Base-by-base conservation (phyloP, 2,329 filamentous ascomycete genomes). In the Aureobasidium melanogenum region DNA sequence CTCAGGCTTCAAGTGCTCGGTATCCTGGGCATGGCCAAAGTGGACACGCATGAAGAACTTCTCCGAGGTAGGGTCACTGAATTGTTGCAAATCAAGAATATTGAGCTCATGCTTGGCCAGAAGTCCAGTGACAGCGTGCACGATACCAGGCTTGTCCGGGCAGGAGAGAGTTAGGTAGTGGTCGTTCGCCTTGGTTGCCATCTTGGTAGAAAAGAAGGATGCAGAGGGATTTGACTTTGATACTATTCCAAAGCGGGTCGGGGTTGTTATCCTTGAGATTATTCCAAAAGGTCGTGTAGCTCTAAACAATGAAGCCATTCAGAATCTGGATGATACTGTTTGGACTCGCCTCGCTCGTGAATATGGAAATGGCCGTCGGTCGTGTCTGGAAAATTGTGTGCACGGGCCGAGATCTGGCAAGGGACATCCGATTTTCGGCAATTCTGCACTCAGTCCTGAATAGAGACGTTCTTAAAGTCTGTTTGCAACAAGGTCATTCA, bases 1-100 rank as follows among this genome's bases (percentile, higher is more conserved):
- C 7, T 83, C 80, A 61, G 71, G 73, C 8, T 70, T 73, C 51
- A 91, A 77, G 65, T 82, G 75, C 22, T 71, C 72, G 7, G 78
- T 75, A 39, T 79, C 73, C 6, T 73, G 66, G 4, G 79, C 79
- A 63, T 87, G 83, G 10, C 84, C 87, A 69, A 93, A 93, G 74
- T 92, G 89, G 67, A 93, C 88, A 71, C 89, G 84, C 89, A 94
- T 93, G 78, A 94, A 94, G 79, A 94, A 94, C 62, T 82, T 87
- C 71, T 88, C 78, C 22, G 86, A 88, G 26, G 79, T 82, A 28
- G 85, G 84, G 75, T 93, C 89, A 44, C 85, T 88, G 79, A 90
- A 94, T 76, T 94, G 89, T 76, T 91, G 89, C 65, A 91, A 83
- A 75, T 94, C 88, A 65, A 93, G 79, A 71, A 94, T 89, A 75